These are phyloP conservation scores for Laetiporus sulphureus DNA, from an alignment of 1,284 basidiomycete genomes.

Conservation along the genomic window DNA sequence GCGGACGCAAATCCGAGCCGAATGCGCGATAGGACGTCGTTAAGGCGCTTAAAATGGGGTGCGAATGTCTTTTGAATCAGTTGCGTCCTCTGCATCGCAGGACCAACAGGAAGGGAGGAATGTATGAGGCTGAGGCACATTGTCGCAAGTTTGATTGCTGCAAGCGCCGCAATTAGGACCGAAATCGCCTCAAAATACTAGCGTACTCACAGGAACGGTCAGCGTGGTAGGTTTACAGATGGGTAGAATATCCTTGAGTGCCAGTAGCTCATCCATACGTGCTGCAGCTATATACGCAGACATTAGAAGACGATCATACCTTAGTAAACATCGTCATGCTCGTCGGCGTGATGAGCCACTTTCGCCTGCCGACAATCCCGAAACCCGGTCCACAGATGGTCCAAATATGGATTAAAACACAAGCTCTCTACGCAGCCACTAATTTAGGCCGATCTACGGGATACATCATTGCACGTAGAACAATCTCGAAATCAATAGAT, in stretches of 20 bases:
- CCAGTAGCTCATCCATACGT: too few species aligned
- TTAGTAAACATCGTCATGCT: too few species aligned
- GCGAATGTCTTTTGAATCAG: background rate
- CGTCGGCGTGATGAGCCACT: background rate
- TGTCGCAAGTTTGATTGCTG: too few species aligned
- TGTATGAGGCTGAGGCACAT: too few species aligned
- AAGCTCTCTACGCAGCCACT: background rate
- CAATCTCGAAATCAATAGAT: background rate
- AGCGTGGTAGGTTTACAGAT: too few species aligned
- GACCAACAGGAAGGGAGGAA: background rate
- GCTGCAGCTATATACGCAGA: too few species aligned
- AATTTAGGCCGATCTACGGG: background rate
- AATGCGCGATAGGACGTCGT: background rate
- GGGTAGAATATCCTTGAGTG: too few species aligned
- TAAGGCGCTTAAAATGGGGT: background rate
- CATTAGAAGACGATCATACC: too few species aligned
- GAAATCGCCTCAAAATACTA: too few species aligned
- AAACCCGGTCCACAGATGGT: background rate
- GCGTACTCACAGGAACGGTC: too few species aligned
- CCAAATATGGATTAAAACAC: background rate
- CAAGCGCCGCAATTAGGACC: too few species aligned
- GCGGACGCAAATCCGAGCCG: background rate
- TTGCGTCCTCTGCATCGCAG: background rate
- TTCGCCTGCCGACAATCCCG: background rate
- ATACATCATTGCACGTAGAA: background rate